Conservation (phyloP, 129 eudicot genomes). For the Artemisia argyi region DNA sequence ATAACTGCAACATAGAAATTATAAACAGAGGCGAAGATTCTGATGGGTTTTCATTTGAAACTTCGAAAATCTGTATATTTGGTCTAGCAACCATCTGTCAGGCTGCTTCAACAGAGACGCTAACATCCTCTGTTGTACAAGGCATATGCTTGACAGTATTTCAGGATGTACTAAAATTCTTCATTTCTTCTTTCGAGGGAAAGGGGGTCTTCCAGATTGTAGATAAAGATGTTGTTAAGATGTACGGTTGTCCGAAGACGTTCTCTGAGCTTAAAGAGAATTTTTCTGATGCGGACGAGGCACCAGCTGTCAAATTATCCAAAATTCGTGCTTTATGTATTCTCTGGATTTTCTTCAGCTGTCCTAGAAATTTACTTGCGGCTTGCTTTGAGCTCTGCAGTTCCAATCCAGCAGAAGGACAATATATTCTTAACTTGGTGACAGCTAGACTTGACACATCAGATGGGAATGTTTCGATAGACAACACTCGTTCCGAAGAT, state of each 20-base stretch:
- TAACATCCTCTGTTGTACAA: constrained; percentile 66
- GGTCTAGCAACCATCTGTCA: constrained; percentile 79
- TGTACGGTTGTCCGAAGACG: constrained; percentile 40
- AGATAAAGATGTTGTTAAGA: constrained; percentile 51
- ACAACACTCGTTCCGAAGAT: constrained; percentile 29
- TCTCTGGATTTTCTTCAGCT: constrained; percentile 60
- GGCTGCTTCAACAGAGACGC: constrained; percentile 62
- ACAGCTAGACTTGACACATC: constrained; percentile 41
- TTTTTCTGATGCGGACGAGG: constrained; percentile 48
- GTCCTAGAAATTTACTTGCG: constrained; percentile 66
- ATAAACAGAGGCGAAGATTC: constrained; percentile 64
- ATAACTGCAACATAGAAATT: constrained; percentile 56
- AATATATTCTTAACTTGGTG: constrained; percentile 68
- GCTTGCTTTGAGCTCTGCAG: constrained; percentile 81
- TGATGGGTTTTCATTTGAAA: constrained; percentile 64
- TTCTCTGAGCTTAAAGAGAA: constrained; percentile 49
- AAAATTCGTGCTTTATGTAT: constrained; percentile 61
- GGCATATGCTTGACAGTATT: constrained; percentile 87
- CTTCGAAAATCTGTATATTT: constrained; percentile 65
- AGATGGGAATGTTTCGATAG: constrained; percentile 34
- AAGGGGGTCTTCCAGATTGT: constrained; percentile 65
- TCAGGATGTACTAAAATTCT: constrained; percentile 54
- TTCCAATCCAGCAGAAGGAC: constrained; percentile 55
- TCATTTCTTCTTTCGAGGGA: constrained; percentile 66
- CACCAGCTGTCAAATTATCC: constrained; percentile 47